phyloP scores from a whole-genome alignment of 306 rosid species.

The Casuarina cunninghamiana region DNA sequence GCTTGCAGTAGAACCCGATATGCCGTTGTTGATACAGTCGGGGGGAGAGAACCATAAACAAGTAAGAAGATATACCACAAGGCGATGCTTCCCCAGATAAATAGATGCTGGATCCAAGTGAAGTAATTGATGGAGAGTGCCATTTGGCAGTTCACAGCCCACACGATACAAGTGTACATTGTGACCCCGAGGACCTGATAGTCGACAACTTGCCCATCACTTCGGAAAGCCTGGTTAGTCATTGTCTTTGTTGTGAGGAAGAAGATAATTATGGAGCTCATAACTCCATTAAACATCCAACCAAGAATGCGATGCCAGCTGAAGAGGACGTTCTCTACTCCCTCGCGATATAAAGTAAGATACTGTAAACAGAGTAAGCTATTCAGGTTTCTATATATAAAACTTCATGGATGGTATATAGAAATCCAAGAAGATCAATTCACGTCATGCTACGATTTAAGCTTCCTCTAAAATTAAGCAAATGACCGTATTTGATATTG shows the following conservation, averaged over 20 bases:
- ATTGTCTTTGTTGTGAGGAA: conserved; percentile 61
- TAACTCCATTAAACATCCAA: conserved; percentile 74
- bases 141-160: conserved; percentile 92
- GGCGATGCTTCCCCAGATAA: conserved; percentile 84
- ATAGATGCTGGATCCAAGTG: conserved; percentile 90
- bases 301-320: conserved; percentile 78
- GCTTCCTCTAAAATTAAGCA: neutral
- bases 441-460: neutral
- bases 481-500: neutral
- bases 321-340: conserved; percentile 76
- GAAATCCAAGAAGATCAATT: neutral
- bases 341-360: conserved; percentile 69
- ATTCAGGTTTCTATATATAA: conserved; percentile 10
- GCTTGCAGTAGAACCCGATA: conserved; percentile 76
- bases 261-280: conserved; percentile 72
- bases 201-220: conserved; percentile 69
- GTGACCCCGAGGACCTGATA: conserved; percentile 67
- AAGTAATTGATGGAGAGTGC: conserved; percentile 86
- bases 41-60: conserved; percentile 59
- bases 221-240: conserved; percentile 58
- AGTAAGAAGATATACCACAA: conserved; percentile 77
- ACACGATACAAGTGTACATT: conserved; percentile 73
- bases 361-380: conserved; percentile 46
- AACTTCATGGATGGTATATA: neutral
- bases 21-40: conserved; percentile 65